Conservation (phyloP, 805 yeast species). For the Metschnikowia dekortorum region DNA sequence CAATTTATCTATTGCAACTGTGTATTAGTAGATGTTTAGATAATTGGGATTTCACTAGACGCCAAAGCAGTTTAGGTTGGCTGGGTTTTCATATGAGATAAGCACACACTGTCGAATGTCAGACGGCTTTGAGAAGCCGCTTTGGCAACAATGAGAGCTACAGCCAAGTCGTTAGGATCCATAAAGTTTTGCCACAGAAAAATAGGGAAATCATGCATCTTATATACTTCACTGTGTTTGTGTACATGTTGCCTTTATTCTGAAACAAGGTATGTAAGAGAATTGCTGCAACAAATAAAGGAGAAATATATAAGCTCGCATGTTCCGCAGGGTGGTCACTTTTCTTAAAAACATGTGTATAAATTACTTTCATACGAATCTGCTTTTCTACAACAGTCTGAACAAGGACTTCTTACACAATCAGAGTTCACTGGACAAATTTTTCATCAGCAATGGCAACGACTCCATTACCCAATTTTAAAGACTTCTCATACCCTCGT, state of each 20-base stretch:
- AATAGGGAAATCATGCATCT: background rate
- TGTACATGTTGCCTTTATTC: background rate
- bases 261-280: constrained; percentile 2
- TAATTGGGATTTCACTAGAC: background rate
- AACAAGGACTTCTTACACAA: too few species aligned
- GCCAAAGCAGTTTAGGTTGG: background rate
- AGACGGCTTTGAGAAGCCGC: constrained; percentile 4
- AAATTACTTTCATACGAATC: background rate
- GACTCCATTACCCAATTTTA: too few species aligned
- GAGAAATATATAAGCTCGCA: background rate
- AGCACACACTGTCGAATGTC: constrained; percentile 10
- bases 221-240: background rate
- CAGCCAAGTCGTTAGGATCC: constrained; percentile 9
- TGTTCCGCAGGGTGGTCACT: background rate
- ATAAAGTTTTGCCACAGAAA: background rate
- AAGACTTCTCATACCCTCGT: too few species aligned
- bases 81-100: background rate
- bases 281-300: constrained; percentile 2
- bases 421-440: background rate
- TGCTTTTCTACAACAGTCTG: background rate
- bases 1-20: constrained; percentile 6
- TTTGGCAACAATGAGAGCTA: constrained; percentile 15
- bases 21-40: background rate
- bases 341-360: background rate
- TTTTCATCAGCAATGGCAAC: too few species aligned